Percentiles rank a stretch among this genome's conserved stretches.
Conservation (phyloP, 768 basidiomycete species). For the Lenzites betulinus region DNA sequence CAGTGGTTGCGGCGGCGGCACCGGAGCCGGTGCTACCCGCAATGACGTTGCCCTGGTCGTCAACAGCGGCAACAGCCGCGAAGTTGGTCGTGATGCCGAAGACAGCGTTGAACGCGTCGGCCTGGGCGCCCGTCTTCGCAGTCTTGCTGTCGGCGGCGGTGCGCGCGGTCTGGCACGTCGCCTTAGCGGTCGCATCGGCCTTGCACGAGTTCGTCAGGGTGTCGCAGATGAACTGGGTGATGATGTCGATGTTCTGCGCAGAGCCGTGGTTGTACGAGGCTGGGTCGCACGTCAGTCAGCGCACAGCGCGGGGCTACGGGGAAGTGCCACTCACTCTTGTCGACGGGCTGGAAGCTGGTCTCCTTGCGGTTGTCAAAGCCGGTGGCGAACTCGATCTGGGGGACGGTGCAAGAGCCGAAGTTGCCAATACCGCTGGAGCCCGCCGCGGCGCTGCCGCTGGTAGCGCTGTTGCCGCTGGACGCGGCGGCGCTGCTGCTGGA, state of each 20-base stretch:
- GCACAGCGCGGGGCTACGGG: too few species aligned
- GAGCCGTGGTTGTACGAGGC: conserved; percentile 56
- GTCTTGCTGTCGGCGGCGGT: conserved; percentile 29
- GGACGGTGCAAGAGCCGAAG: conserved; percentile 58
- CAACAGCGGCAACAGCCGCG: conserved; percentile 42
- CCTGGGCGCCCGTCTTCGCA: conserved; percentile 48
- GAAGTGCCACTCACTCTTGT: conserved; percentile 30
- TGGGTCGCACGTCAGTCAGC: too few species aligned
- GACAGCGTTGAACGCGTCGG: conserved; percentile 62
- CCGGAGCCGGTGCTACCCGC: conserved; percentile 34
- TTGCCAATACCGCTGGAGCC: conserved; percentile 32
- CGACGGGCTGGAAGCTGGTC: conserved; percentile 54
- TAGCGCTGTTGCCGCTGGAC: conserved; percentile 9
- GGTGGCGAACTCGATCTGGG: conserved; percentile 55
- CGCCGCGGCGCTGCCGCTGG: conserved; percentile 20
- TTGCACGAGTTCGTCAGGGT: conserved; percentile 53
- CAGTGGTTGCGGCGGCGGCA: conserved; percentile 23
- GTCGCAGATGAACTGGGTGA: conserved; percentile 61
- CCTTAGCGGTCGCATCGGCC: conserved; percentile 54
- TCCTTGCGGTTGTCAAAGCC: conserved; percentile 57
- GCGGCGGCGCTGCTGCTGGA: too few species aligned
- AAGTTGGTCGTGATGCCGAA: conserved; percentile 60
- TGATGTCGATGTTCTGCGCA: conserved; percentile 60
- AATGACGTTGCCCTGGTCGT: conserved; percentile 45
- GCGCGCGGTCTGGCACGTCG: conserved; percentile 47